A percentile compares a stretch with the other conserved stretches of the same genome.
These are phyloP conservation scores for Xylaria flabelliformis DNA, from an alignment of 495 filamentous ascomycete species.

Conservation along the genomic window DNA sequence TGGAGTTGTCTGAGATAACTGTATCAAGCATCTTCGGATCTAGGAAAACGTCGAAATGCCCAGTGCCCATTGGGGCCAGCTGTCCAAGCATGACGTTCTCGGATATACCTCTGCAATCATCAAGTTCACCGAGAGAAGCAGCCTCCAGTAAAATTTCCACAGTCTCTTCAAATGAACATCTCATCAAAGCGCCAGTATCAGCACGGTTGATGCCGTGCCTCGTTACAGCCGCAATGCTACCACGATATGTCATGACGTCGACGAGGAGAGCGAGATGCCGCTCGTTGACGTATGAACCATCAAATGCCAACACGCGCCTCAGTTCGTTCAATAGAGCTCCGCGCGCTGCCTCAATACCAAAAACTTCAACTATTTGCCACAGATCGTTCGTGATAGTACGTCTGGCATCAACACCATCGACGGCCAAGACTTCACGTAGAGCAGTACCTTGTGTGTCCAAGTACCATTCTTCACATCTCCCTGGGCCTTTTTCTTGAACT, in stretches of 20 bases:
- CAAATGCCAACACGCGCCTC: conserved; percentile 89
- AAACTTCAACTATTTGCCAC: conserved; percentile 88
- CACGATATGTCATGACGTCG: conserved; percentile 97
- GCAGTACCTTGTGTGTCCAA: conserved; percentile 92
- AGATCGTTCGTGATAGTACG: conserved; percentile 95
- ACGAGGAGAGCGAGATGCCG: conserved; percentile 95
- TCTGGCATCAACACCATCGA: conserved; percentile 88
- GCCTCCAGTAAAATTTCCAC: conserved; percentile 98
- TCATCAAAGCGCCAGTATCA: conserved; percentile 97
- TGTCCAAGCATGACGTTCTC: conserved; percentile 99
- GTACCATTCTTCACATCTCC: conserved; percentile 86
- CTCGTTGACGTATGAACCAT: conserved; percentile 99
- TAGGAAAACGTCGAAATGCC: conserved; percentile 88
- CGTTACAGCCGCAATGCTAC: conserved; percentile 91
- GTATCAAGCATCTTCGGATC: conserved; percentile 96
- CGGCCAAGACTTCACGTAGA: conserved; percentile 78
- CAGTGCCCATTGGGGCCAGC: conserved; percentile 93
- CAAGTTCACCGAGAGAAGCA: conserved; percentile 89
- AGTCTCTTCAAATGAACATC: conserved; percentile 99
- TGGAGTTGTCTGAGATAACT: conserved; percentile 86
- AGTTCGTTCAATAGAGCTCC: conserved; percentile 85
- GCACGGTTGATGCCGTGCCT: conserved; percentile 98
- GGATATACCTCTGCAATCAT: conserved; percentile 96
- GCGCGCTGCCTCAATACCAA: conserved; percentile 95
- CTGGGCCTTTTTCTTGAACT: conserved; percentile 69